phyloP scores from a whole-genome alignment of 352 stramenopile species.

The Globisporangium abappressorium region DNA sequence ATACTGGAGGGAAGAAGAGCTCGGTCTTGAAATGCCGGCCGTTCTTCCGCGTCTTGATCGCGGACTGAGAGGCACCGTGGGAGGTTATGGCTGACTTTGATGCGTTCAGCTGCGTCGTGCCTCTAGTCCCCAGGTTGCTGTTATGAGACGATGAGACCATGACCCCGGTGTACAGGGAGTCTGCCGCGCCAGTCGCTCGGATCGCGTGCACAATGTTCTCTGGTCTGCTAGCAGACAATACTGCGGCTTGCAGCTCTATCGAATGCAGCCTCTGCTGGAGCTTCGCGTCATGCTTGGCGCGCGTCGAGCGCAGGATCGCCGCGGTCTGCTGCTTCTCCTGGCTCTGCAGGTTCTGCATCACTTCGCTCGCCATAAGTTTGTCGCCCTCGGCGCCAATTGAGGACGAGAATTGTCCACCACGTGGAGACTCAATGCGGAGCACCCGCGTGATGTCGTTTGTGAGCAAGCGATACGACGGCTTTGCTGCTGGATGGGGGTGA shows the following conservation, averaged over 20 bases:
- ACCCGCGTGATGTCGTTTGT: slow-evolving; percentile 51
- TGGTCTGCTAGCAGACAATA: slow-evolving; percentile 11
- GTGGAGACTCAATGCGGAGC: slow-evolving; percentile 44
- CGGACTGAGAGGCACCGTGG: slow-evolving; percentile 6
- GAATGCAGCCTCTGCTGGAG: slow-evolving; percentile 16
- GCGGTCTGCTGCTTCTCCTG: slow-evolving; percentile 30
- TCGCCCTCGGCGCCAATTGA: slow-evolving; percentile 14
- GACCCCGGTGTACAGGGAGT: slow-evolving; percentile 33
- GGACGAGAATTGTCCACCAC: neutral
- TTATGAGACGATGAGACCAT: slow-evolving; percentile 12
- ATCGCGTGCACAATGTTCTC: slow-evolving; percentile 32
- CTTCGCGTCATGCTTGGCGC: slow-evolving; percentile 20
- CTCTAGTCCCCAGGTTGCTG: neutral
- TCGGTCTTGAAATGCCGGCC: slow-evolving; percentile 34
- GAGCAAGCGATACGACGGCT: slow-evolving; percentile 43
- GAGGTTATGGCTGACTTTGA: neutral
- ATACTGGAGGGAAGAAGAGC: slow-evolving; percentile 28
- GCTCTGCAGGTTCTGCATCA: slow-evolving; percentile 25
- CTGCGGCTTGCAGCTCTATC: slow-evolving; percentile 7
- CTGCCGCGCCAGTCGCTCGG: slow-evolving; percentile 16
- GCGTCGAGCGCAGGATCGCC: slow-evolving; percentile 25
- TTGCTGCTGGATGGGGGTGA: neutral
- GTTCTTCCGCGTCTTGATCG: slow-evolving; percentile 26
- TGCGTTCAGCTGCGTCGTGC: slow-evolving; percentile 3
- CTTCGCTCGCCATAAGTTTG: slow-evolving; percentile 19